Evolutionary conservation across 2,329 filamentous ascomycete species (phyloP), one percentile per base, ranked within the genome.

Genomic region (Xenosphaeropsis pyriputrescens): DNA sequence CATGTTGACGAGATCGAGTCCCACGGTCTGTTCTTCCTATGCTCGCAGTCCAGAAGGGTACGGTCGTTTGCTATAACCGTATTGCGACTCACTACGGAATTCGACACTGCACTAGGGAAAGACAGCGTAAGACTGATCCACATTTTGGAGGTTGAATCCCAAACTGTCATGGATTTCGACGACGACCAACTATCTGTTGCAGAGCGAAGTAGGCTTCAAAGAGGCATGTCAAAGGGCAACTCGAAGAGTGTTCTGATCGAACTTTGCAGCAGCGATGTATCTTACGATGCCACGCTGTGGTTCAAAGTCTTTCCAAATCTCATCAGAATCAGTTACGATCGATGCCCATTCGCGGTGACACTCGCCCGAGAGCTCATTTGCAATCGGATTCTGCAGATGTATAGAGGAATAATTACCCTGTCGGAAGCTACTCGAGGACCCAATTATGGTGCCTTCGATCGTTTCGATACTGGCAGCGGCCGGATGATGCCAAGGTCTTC

Each of bases 221-320:
- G 91, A 44, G 89, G 89, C 7, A 79, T 94, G 57, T 79, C 86
- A 47, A 85, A 81, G 53, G 84, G 77, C 52, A 85, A 85, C 48
- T 78, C 79, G 34, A 79, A 88, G 49, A 88, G 85, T 44, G 89
- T 85, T 2, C 64, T 98, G 14, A 82, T 96, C 26, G 89, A 96
- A 54, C 72, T 98, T 17, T 96, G 91, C 59, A 89, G 85, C 48
- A 96, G 91, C 59, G 91, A 96, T 48, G 77, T 91, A 18, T 85
- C 86, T 1, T 95, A 96, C 51, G 91, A 98, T 54, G 80, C 85
- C 2, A 93, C 88, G 0, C 63, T 98, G 11, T 98, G 91, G 91
- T 93, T 91, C 61, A 98, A 96, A 53, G 80, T 96, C 14, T 98
- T 98, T 51, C 93, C 91, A 3, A 96, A 95, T 51, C 69, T 98